Base-by-base conservation (phyloP, 352 stramenopile genomes). In the Phytophthora colocasiae region DNA sequence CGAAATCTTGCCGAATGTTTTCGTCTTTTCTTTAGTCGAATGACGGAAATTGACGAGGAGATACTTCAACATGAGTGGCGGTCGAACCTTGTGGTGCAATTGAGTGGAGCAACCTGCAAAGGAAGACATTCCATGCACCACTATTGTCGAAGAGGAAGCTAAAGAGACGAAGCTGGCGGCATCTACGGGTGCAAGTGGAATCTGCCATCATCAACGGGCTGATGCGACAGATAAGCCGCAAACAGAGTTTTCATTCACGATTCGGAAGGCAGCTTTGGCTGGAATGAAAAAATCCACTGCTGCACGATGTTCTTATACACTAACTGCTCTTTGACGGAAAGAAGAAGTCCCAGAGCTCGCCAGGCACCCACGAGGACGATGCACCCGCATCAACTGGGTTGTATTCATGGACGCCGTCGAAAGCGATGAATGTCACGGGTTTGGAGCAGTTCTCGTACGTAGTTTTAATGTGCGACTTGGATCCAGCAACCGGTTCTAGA, bases 381-480 rank as follows among this genome's bases (percentile, higher is more conserved):
- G 41, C 55, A 9, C 68, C 68, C 9, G 46, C 50, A 55, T 77
- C 72, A 8, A 64, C 31, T 3, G 72, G 72, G 10, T 52, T 62
- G 61, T 63, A 63, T 38, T 71, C 34, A 61, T 80, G 72, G 36
- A 71, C 68, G 39, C 72, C 72, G 31, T 80, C 72, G 36, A 71
- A 77, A 17, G 56, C 56, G n/a, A 59, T 66, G 49, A 66, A 77
- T 2, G 64, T 61, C 10, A 80, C 63, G 0, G 72, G 68, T 38
- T 73, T 47, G 8, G 29, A 52, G 64, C 72, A 80, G 57, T 73
- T 71, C 40, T 57, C 49, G 60, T 80, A 80, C 56, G 52, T 45
- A 6, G 72, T 80, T 49, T 70, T 80, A 57, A 75, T 66, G 68
- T 80, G 68, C 56, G 64, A 66, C 11, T 58, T 54, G 10, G 73